Evolutionary conservation across 2,329 filamentous ascomycete genomes (phyloP).

Genomic region (Elsinoe ampelina): DNA sequence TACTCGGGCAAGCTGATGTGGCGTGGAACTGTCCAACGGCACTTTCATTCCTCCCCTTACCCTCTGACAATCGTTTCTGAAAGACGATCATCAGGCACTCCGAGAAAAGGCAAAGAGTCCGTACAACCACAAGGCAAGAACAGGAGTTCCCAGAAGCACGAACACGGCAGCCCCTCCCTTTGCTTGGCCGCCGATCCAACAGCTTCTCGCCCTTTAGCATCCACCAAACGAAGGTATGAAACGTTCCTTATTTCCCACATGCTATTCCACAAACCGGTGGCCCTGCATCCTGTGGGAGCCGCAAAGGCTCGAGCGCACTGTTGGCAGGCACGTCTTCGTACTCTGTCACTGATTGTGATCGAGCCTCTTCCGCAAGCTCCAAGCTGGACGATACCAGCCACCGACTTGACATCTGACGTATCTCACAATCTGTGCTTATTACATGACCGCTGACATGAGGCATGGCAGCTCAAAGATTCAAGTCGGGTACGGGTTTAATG

Average conservation of each 20-base stretch:
- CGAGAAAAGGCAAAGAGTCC: background rate
- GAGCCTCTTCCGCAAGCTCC: background rate
- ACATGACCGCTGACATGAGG: background rate
- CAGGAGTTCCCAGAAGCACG: background rate
- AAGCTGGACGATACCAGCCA: background rate
- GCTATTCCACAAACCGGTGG: background rate
- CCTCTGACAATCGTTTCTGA: background rate
- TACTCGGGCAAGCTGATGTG: background rate
- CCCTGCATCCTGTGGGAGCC: background rate
- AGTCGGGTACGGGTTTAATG: constrained; percentile 24
- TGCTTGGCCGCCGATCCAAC: constrained; percentile 2
- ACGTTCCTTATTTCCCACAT: background rate
- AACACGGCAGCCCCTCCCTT: background rate
- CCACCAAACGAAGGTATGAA: background rate
- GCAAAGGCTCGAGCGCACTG: background rate
- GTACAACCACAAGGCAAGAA: background rate
- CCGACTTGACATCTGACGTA: background rate
- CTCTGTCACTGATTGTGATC: background rate
- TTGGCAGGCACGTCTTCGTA: background rate
- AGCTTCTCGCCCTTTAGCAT: background rate
- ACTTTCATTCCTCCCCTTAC: background rate
- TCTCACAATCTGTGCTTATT: background rate
- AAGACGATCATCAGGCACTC: background rate
- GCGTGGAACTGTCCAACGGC: background rate
- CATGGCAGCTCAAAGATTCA: constrained; percentile 1